A percentile compares a stretch with the other conserved stretches of the same genome.
These are phyloP conservation scores for Kodamaea anthophila DNA, from an alignment of 1,139 yeast species.

Conservation along the genomic window DNA sequence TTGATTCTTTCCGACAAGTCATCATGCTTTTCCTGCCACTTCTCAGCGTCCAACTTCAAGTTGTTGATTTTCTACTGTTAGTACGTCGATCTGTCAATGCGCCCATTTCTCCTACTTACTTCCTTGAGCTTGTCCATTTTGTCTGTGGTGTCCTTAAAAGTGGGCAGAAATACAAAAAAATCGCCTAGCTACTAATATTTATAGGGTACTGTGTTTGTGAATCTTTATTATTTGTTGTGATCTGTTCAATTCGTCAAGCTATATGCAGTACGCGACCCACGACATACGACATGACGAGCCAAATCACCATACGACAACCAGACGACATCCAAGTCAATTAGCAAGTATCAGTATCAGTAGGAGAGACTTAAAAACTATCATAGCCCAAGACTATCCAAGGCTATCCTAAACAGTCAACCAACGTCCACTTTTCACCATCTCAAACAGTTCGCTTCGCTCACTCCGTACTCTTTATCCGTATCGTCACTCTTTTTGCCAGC, in stretches of 20 bases:
- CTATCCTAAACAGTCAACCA: too few relatives aligned
- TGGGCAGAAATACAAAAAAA: not conserved
- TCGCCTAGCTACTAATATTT: slow-evolving; percentile 1
- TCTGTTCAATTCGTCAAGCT: slow-evolving; percentile 6
- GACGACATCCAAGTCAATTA: too few relatives aligned
- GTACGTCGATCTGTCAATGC: slow-evolving; percentile 9
- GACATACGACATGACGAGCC: too few relatives aligned
- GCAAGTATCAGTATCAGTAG: too few relatives aligned
- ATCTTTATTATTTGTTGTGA: slow-evolving; percentile 5
- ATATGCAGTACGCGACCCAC: slow-evolving; percentile 4
- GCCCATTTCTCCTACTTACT: slow-evolving; percentile 37
- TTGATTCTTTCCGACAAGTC: slow-evolving; percentile 76
- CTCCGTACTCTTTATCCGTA: too few relatives aligned
- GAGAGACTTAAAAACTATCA: too few relatives aligned
- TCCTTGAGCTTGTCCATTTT: slow-evolving; percentile 48
- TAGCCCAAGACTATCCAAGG: too few relatives aligned
- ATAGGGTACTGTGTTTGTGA: not conserved
- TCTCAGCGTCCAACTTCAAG: slow-evolving; percentile 91
- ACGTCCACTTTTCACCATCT: too few relatives aligned
- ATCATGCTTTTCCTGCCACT: slow-evolving; percentile 96
- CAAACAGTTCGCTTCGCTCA: too few relatives aligned
- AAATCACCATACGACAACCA: too few relatives aligned
- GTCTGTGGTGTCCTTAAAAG: slow-evolving; percentile 4
- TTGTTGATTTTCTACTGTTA: slow-evolving; percentile 69
- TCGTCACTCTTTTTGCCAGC: too few relatives aligned